A percentile compares a stretch with the other conserved stretches of the same genome.
phyloP scores from a whole-genome alignment of 2,329 filamentous ascomycete species.

The Elsinoe australis region DNA sequence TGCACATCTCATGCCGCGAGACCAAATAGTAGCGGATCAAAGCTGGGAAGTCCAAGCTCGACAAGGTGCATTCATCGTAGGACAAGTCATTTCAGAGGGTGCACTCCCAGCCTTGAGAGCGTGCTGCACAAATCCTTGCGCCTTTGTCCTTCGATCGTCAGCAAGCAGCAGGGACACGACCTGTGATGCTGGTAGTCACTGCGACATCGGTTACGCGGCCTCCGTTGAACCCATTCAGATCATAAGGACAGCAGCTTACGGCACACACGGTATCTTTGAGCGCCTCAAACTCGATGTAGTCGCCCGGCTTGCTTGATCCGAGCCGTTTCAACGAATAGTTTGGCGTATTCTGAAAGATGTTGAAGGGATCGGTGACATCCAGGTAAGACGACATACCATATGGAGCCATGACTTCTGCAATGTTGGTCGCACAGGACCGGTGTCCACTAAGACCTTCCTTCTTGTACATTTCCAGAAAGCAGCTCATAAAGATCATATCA shows the following conservation, averaged over 20 bases:
- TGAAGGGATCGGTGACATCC: conserved; percentile 35
- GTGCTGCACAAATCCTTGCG: too few relatives aligned
- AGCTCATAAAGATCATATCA: conserved; percentile 37
- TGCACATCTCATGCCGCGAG: too few relatives aligned
- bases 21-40: too few relatives aligned
- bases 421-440: conserved; percentile 33
- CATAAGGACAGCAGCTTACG: conserved; percentile 35
- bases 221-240: conserved; percentile 33
- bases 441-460: conserved; percentile 30
- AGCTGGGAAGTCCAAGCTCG: too few relatives aligned
- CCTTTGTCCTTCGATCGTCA: not conserved
- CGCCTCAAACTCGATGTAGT: conserved; percentile 35
- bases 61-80: too few relatives aligned
- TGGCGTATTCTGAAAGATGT: conserved; percentile 37
- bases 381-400: conserved; percentile 31
- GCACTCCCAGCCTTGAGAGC: too few relatives aligned
- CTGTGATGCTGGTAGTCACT: conserved; percentile 26
- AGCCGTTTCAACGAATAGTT: conserved; percentile 34
- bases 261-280: conserved; percentile 31
- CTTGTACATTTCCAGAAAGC: conserved; percentile 33
- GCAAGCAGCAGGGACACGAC: not conserved
- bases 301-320: conserved; percentile 32
- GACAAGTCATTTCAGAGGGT: too few relatives aligned
- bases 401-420: conserved; percentile 33
- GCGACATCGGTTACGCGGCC: conserved; percentile 35